Conservation (phyloP, 495 filamentous ascomycete genomes). For the Neurospora sp. region DNA sequence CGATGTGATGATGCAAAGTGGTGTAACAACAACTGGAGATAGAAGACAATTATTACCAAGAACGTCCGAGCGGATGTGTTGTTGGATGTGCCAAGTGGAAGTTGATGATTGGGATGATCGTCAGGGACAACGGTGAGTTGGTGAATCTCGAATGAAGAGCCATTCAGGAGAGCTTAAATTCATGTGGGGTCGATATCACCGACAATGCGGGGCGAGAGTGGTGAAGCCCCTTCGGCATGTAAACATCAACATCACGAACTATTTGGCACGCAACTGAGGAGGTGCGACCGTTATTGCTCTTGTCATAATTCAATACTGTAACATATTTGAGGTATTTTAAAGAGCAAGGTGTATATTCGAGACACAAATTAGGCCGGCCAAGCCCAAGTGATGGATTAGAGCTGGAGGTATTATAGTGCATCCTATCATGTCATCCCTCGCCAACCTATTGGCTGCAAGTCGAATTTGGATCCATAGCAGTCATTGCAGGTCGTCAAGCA, state of each 20-base stretch:
- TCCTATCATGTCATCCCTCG: not conserved
- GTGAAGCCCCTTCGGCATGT: not conserved
- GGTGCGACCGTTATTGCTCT: not conserved
- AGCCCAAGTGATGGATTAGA: not conserved
- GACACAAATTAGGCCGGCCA: not conserved
- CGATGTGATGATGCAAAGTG: not conserved
- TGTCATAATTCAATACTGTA: not conserved
- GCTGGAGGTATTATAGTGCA: not conserved
- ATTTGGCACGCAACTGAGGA: not conserved
- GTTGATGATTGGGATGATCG: not conserved
- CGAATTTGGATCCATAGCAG: not conserved
- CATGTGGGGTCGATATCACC: not conserved
- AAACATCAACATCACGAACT: not conserved
- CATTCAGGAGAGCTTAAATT: not conserved
- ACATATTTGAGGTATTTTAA: not conserved
- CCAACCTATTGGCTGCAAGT: not conserved
- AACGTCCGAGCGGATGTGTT: not conserved
- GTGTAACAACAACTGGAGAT: not conserved
- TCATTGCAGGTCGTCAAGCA: not conserved
- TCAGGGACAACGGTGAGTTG: not conserved
- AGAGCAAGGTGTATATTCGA: not conserved
- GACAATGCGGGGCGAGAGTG: not conserved
- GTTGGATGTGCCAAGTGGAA: not conserved
- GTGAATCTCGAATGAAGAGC: not conserved
- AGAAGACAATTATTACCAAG: not conserved